Base-by-base conservation (phyloP, 2,329 filamentous ascomycete species). In the Trichoderma sp. region DNA sequence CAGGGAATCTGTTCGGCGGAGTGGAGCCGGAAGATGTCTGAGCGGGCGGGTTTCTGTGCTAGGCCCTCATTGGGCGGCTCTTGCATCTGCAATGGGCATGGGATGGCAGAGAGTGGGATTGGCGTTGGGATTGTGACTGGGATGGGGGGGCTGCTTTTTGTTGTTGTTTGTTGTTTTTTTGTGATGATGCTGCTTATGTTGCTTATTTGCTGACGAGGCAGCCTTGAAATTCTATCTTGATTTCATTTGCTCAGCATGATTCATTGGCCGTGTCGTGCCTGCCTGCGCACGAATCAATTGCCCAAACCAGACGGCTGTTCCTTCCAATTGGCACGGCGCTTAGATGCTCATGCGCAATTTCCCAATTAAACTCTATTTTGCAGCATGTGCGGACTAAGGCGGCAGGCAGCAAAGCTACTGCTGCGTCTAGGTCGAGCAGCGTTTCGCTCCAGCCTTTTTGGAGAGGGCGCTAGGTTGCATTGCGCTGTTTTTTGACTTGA, bases 1-100 rank as follows among this genome's bases (percentile, higher is more conserved):
- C 61, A 55, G 61, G 68, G 62, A 65, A 40, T 40, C 31, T 33
- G 33, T 59, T 55, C 68, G 33, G 59, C 60, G 56, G 21, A 47
- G 68, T 59, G 68, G 60, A 65, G 61, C 40, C 63, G 63, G 40
- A 67, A 67, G n/a, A 52, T 67, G 40, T 59, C 63, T 52, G 53
- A 24, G 63, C 63, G 63, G 43, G 63, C 55, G 63, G 53, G 53
- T 27, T 29, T 13, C 35, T 47, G 40, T 43, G 56, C 53, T 58
- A 66, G 63, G 62, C 52, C 35, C 52, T 24, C 52, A 49, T 57
- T 47, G 27, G 52, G 19, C 33, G 19, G 40, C 6, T 43, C 19
- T n/a, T 43, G 16, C 19, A 35, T 43, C 16, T 43, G 40, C 40
- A n/a, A 43, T 4, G 40, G 40, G 19, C 40, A 43, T 0, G 40